Conservation (phyloP, 495 filamentous ascomycete genomes). For the Aspergillus biplanus region DNA sequence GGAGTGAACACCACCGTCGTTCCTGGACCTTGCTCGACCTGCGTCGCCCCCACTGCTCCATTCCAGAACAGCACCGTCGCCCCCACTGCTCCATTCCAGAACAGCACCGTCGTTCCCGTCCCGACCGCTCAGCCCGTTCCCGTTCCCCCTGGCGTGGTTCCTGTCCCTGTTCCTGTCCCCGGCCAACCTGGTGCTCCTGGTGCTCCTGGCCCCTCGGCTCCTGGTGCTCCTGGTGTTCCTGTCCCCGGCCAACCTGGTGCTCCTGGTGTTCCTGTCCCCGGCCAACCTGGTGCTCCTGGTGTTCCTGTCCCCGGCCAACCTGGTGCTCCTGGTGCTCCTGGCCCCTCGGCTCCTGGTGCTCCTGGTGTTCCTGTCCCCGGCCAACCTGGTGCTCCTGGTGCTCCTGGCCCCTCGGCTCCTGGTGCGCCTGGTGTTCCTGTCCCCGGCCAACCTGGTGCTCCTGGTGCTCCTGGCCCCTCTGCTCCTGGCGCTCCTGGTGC, state of each 20-base stretch:
- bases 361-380: conserved; percentile 16
- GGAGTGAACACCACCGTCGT: conserved; percentile 10
- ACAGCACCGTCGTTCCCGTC: conserved; percentile 28
- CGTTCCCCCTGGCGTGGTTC: conserved; percentile 18
- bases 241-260: conserved; percentile 9
- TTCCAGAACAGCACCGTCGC: conserved; percentile 30
- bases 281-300: conserved; percentile 11
- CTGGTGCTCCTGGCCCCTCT: conserved; percentile 12
- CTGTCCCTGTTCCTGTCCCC: conserved; percentile 18
- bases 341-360: conserved; percentile 7
- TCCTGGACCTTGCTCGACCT: too few species aligned
- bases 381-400: conserved; percentile 4
- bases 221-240: conserved; percentile 8
- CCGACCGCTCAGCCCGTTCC: conserved; percentile 22
- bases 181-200: conserved; percentile 6
- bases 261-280: conserved; percentile 14
- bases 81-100: conserved; percentile 29
- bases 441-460: conserved; percentile 7
- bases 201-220: conserved; percentile 9
- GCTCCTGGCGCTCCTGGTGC: conserved; percentile 15
- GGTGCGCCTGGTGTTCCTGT: conserved; percentile 15
- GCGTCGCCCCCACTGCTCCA: conserved; percentile 26
- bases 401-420: conserved; percentile 16
- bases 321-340: conserved; percentile 5
- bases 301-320: conserved; percentile 13